A percentile compares a stretch with the other conserved stretches of the same genome.
Evolutionary conservation across 1,284 basidiomycete species (phyloP).

Genomic region (Microbotryomycetes sp.): DNA sequence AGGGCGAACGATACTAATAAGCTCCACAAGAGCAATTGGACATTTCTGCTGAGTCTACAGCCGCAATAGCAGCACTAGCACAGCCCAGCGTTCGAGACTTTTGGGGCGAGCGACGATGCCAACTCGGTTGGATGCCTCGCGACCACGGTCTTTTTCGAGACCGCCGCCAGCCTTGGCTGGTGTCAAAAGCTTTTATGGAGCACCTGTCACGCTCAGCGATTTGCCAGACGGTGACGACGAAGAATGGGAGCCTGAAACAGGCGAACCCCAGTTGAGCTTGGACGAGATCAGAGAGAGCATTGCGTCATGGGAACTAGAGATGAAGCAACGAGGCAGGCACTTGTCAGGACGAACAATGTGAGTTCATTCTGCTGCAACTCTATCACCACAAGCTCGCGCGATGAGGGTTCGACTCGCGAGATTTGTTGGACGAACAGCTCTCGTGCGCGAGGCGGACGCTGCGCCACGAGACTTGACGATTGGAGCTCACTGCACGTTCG

Average conservation of each 20-base stretch:
- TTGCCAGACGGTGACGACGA: constrained; percentile 12
- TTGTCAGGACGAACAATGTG: constrained; percentile 33
- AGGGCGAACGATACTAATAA: too few species aligned
- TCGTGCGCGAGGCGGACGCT: not conserved
- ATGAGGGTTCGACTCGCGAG: not conserved
- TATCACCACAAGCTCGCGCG: not conserved
- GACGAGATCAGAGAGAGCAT: constrained; percentile 26
- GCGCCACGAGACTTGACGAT: not conserved
- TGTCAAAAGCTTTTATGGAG: constrained; percentile 13
- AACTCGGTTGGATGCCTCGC: constrained; percentile 4
- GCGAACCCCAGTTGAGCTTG: constrained; percentile 19
- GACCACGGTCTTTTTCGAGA: constrained; percentile 16
- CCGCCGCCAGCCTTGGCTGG: constrained; percentile 9
- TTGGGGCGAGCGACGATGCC: too few species aligned
- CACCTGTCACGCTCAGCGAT: constrained; percentile 19
- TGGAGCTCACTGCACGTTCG: not conserved
- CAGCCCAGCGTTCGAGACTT: too few species aligned
- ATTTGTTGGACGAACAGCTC: not conserved
- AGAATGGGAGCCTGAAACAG: constrained; percentile 27
- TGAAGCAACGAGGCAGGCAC: constrained; percentile 18
- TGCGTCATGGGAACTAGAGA: constrained; percentile 28
- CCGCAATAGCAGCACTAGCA: too few species aligned
- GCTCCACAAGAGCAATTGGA: too few species aligned
- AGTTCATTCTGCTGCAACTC: not conserved
- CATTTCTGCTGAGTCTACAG: too few species aligned